Conservation (phyloP, 441 rosid genomes). For the Lepidium campestre region DNA sequence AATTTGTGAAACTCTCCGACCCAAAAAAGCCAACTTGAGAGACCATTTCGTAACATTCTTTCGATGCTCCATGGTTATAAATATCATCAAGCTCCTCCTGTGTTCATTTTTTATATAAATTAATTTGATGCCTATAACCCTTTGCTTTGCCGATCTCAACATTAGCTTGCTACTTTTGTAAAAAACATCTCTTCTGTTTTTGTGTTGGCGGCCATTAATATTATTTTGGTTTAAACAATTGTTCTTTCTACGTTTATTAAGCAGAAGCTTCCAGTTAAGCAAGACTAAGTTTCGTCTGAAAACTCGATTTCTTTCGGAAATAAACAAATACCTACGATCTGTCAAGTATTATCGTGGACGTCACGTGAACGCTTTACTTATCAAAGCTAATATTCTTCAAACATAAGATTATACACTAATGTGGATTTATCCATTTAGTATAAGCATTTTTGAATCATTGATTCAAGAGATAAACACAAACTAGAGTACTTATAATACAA, state of each 20-base stretch:
- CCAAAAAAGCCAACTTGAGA: neutral
- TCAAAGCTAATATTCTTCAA: neutral
- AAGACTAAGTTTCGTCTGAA: neutral
- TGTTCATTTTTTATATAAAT: neutral
- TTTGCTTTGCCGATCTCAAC: slow-evolving; percentile 7
- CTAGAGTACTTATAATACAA: neutral
- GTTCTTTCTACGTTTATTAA: neutral
- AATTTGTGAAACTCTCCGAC: neutral
- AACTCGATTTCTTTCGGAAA: neutral
- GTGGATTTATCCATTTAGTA: neutral
- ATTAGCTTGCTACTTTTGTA: slow-evolving; percentile 3
- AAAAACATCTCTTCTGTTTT: neutral
- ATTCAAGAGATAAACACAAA: neutral
- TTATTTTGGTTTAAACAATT: neutral
- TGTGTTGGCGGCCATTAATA: neutral
- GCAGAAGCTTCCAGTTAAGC: neutral
- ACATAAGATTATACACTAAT: neutral
- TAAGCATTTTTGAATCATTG: neutral
- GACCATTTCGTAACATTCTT: slow-evolving; percentile 11
- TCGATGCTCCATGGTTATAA: slow-evolving; percentile 6
- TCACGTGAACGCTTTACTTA: neutral
- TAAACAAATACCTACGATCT: neutral
- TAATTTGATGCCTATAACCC: neutral
- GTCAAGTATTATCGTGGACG: neutral
- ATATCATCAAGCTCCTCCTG: neutral